phyloP scores from a whole-genome alignment of 208 protist genomes.

The Trypanosoma brucei region DNA sequence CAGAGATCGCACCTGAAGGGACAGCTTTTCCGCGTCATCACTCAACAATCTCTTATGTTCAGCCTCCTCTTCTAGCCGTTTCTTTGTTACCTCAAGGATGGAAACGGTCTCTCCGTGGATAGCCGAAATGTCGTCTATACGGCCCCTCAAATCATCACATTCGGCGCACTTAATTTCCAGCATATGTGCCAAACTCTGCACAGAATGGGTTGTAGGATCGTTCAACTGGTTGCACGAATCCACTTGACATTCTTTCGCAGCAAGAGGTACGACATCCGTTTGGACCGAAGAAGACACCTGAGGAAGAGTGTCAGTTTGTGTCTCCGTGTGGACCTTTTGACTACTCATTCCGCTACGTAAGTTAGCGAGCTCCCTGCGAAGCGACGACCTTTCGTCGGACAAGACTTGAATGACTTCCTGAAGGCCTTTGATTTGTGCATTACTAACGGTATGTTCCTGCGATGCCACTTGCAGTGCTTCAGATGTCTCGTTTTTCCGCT shows the following conservation, averaged over 20 bases:
- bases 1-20: slow-evolving; percentile 59
- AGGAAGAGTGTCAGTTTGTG: slow-evolving; percentile 19
- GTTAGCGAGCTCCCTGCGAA: slow-evolving; percentile 19
- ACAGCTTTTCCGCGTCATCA: slow-evolving; percentile 55
- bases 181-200: slow-evolving; percentile 32
- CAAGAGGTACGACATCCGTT: slow-evolving; percentile 3
- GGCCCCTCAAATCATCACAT: slow-evolving; percentile 51
- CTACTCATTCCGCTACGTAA: slow-evolving; percentile 3
- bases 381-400: slow-evolving; percentile 21
- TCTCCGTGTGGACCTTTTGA: slow-evolving; percentile 16
- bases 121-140: slow-evolving; percentile 46
- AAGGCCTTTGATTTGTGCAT: slow-evolving; percentile 22
- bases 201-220: slow-evolving; percentile 28
- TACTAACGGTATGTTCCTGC: slow-evolving; percentile 16
- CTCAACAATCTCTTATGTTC: slow-evolving; percentile 31
- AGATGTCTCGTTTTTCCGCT: slow-evolving; percentile 27
- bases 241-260: slow-evolving; percentile 38
- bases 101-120: slow-evolving; percentile 42
- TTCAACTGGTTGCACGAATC: slow-evolving; percentile 16
- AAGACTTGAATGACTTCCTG: slow-evolving; percentile 28
- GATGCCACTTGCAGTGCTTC: slow-evolving; percentile 29
- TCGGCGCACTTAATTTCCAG: slow-evolving; percentile 68
- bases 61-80: slow-evolving; percentile 37
- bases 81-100: slow-evolving; percentile 39
- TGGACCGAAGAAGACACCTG: slow-evolving; percentile 7